Conservation (phyloP, 225 moss, liverwort and hornwort species). For the Pseudisothecium myosuroides region DNA sequence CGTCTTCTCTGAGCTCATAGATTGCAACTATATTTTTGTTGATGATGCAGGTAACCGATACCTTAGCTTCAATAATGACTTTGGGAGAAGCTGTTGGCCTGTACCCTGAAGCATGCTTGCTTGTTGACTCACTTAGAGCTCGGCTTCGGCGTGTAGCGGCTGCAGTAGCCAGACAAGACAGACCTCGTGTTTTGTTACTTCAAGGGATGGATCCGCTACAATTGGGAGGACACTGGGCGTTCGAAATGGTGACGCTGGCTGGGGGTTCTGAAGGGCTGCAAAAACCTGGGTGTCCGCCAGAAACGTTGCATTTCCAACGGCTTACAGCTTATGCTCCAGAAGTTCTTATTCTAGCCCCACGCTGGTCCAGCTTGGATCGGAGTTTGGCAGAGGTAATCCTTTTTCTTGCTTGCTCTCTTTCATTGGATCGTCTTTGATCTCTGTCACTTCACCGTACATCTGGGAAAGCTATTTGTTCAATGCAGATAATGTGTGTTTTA, state of each 20-base stretch:
- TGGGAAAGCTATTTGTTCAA: not conserved
- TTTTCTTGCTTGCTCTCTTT: not conserved
- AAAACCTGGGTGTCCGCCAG: constrained; percentile 46
- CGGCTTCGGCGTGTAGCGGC: constrained; percentile 55
- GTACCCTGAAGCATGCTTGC: constrained; percentile 49
- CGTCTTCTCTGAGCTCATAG: not conserved
- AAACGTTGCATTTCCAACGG: constrained; percentile 38
- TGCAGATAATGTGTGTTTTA: not conserved
- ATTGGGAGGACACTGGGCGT: constrained; percentile 61
- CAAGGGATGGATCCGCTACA: constrained; percentile 50
- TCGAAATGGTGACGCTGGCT: constrained; percentile 51
- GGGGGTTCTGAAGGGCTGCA: constrained; percentile 57
- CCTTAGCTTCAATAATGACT: constrained; percentile 37
- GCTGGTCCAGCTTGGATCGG: constrained; percentile 35
- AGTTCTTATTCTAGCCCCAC: constrained; percentile 45
- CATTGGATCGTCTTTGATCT: not conserved
- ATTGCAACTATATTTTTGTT: not conserved
- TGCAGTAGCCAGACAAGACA: constrained; percentile 30
- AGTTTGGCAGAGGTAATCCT: constrained; percentile 41
- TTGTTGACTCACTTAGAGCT: constrained; percentile 39
- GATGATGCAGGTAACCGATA: constrained; percentile 39
- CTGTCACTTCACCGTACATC: not conserved
- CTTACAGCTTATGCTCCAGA: constrained; percentile 53
- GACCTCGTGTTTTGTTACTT: constrained; percentile 49
- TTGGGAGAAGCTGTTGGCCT: constrained; percentile 52